Conservation (phyloP, 495 filamentous ascomycete species). For the Cercophora samala region DNA sequence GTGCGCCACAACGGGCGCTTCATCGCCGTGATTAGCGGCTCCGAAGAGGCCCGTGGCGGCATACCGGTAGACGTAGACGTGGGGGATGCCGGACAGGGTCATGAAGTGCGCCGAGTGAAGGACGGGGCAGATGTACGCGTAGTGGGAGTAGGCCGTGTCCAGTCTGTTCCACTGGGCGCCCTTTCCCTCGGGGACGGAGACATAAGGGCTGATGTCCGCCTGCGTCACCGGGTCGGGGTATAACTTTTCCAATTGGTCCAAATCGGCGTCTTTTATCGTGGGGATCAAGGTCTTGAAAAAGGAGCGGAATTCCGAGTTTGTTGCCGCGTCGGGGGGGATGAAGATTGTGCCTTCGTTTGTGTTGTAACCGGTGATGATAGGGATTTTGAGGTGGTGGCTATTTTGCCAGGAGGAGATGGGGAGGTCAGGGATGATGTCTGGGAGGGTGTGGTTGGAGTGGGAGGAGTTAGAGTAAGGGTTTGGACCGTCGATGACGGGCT, state of each 20-base stretch:
- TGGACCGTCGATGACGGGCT: constrained; percentile 61
- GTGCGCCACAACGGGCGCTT: constrained; percentile 55
- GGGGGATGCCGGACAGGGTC: constrained; percentile 40
- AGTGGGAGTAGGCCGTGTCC: constrained; percentile 62
- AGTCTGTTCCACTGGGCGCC: constrained; percentile 58
- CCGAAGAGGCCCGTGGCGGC: constrained; percentile 49
- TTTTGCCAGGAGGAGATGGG: constrained; percentile 56
- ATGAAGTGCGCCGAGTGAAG: constrained; percentile 58
- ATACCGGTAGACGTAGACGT: constrained; percentile 59
- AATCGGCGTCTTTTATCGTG: constrained; percentile 42
- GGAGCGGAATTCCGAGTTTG: constrained; percentile 46
- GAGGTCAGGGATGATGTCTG: constrained; percentile 49
- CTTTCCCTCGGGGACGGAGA: constrained; percentile 33
- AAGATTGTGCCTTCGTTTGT: constrained; percentile 63
- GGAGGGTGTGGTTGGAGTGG: background rate
- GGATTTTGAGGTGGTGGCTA: constrained; percentile 52
- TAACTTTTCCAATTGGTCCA: constrained; percentile 49
- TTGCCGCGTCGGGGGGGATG: constrained; percentile 46
- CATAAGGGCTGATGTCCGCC: constrained; percentile 27
- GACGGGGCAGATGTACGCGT: constrained; percentile 64
- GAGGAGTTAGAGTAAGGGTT: constrained; percentile 29
- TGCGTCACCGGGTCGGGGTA: constrained; percentile 55
- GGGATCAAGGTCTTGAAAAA: constrained; percentile 59
- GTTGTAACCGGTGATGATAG: constrained; percentile 63
- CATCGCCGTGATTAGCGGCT: constrained; percentile 59